Base-by-base conservation (phyloP, 805 yeast genomes). In the Wickerhamomyces alni region DNA sequence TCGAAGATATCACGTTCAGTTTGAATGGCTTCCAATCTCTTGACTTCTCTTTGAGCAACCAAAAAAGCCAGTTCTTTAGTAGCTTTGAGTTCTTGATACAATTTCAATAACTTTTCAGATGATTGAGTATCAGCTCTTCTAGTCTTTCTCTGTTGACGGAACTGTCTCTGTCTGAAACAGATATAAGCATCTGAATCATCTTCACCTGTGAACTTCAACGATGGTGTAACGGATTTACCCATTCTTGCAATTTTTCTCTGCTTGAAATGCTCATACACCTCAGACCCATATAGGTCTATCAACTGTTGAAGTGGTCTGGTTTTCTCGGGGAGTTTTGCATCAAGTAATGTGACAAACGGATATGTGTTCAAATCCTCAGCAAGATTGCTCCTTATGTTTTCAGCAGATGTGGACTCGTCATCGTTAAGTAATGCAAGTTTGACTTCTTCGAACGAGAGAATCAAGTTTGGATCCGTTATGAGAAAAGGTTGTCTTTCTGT, bases 171-270 rank as follows among this genome's bases (percentile, higher is more conserved):
- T 54, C 99, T 77, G 69, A 93, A 93, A 66, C 97, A 87, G 30
- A 87, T 82, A 61, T 93, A 93, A 2, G 99, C 98, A 60, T 93
- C 97, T 43, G 75, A 76, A 54, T 89, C 97, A 54, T 89, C 97
- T 55, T 88, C 88, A 43, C 87, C 93, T 40, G 76, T 77, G 58
- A 86, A 88, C 58, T 80, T 85, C 37, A 93, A 67, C 13, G 71
- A 61, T 4, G 97, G 95, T 48, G 77, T 73, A 17, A 93, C 74
- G 4, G 83, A 61, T 50, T 75, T 74, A 25, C 97, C 97, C 21
- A 68, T 61, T 38, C 87, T 67, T 32, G 63, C 76, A 16, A 88
- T 70, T 58, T 89, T 84, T 45, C 98, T 70, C 8, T 53, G 48
- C 47, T 74, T 82, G 93, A 95, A 93, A 63, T 89, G 91, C 5